Evolutionary conservation across 192 early-diverging fungal genomes (phyloP).

Genomic region (Podila minutissima): DNA sequence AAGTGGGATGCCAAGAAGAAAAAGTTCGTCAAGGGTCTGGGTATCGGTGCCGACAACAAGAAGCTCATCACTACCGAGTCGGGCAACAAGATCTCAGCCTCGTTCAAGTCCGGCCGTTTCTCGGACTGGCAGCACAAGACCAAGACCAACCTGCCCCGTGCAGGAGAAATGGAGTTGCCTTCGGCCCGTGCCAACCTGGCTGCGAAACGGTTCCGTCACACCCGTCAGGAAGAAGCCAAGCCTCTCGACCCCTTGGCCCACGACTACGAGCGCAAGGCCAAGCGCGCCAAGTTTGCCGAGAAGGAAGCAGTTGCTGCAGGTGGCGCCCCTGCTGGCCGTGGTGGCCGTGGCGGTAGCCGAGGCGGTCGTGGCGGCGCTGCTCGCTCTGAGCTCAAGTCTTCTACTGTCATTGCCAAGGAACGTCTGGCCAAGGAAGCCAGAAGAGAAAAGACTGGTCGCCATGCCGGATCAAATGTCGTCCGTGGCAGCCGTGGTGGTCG

Average conservation of each 20-base stretch:
- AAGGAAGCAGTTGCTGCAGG: conserved; percentile 42
- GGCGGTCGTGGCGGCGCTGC: conserved; percentile 45
- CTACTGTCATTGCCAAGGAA: conserved; percentile 83
- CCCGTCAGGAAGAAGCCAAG: conserved; percentile 75
- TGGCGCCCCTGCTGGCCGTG: conserved; percentile 20
- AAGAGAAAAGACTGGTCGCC: conserved; percentile 78
- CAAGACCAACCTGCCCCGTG: conserved; percentile 79
- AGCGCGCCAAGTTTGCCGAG: conserved; percentile 60
- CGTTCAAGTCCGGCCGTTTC: conserved; percentile 88
- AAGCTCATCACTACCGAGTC: conserved; percentile 94
- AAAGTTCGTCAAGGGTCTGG: conserved; percentile 83
- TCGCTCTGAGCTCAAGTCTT: conserved; percentile 82
- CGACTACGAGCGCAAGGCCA: conserved; percentile 75
- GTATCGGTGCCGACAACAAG: conserved; percentile 94
- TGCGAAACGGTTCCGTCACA: conserved; percentile 80
- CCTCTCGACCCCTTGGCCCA: conserved; percentile 70
- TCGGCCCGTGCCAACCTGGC: conserved; percentile 55
- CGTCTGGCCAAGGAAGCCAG: conserved; percentile 77
- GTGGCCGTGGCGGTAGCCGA: conserved; percentile 52
- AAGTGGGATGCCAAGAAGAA: conserved; percentile 96
- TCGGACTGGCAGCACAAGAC: conserved; percentile 93
- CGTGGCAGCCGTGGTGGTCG: conserved; percentile 32
- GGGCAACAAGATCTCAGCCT: conserved; percentile 89
- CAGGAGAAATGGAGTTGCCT: conserved; percentile 87
- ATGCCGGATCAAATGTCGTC: conserved; percentile 40